Evolutionary conservation across 2,329 filamentous ascomycete genomes (phyloP).

Genomic region (Corynespora cassiicola): DNA sequence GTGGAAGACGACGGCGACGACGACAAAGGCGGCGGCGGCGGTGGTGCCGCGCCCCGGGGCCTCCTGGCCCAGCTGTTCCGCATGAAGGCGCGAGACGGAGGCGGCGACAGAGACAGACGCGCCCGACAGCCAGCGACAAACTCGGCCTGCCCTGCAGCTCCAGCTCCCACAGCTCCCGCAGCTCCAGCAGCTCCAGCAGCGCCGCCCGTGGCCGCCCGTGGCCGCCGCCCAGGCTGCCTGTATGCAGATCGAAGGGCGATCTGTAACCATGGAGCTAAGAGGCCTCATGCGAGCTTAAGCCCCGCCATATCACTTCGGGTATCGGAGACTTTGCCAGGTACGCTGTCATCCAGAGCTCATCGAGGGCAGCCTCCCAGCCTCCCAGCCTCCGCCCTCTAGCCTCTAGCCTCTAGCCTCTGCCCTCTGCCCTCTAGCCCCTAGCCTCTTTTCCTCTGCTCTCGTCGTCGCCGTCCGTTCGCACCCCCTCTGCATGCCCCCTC

Average conservation of each 20-base stretch:
- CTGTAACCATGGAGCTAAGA: constrained; percentile 44
- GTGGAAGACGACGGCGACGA: neutral
- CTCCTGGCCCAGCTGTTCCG: no score
- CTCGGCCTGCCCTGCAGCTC: no score
- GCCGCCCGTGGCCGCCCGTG: no score
- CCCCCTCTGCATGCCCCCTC: neutral
- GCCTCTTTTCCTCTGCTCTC: neutral
- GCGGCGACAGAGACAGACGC: no score
- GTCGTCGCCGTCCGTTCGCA: neutral
- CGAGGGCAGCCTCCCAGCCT: neutral
- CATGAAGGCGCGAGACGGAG: no score
- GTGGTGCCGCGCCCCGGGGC: no score
- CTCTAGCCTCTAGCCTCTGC: neutral
- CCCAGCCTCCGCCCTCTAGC: neutral
- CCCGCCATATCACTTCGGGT: constrained; percentile 44
- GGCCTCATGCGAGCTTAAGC: constrained; percentile 32
- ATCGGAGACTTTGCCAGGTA: constrained; percentile 43
- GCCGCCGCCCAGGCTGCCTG: constrained; percentile 28
- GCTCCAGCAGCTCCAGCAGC: neutral
- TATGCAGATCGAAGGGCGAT: constrained; percentile 46
- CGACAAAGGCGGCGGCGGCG: no score
- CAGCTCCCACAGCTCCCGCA: no score
- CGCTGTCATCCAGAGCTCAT: constrained; percentile 26
- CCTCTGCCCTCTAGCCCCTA: no score
- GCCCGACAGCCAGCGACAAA: no score